These are phyloP conservation scores for Anethum foeniculum DNA, from an alignment of 140 eudicot genomes.

Conservation along the genomic window DNA sequence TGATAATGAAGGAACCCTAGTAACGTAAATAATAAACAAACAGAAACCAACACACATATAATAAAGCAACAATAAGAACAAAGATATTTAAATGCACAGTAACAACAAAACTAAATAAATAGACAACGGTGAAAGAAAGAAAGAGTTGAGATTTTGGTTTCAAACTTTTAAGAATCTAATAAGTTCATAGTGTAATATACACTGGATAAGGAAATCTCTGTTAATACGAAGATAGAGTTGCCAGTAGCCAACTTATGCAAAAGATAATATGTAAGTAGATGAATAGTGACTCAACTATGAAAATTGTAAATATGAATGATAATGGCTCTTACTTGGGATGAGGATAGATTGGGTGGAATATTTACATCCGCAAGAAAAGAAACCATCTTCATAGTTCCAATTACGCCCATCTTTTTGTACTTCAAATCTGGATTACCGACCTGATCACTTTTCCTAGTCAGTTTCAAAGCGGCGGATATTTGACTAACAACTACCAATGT, in stretches of 20 bases:
- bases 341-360: slow-evolving; percentile 23
- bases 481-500: slow-evolving; percentile 10
- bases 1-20: no score
- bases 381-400: slow-evolving; percentile 66
- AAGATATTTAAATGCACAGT: not conserved
- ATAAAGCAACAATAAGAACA: not conserved
- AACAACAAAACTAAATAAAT: not conserved
- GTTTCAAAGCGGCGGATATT: not conserved
- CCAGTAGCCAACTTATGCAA: not conserved
- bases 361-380: slow-evolving; percentile 57
- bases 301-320: not conserved
- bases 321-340: slow-evolving; percentile 41
- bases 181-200: not conserved
- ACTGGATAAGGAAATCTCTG: not conserved
- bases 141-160: not conserved
- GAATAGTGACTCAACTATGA: not conserved
- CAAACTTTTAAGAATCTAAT: not conserved
- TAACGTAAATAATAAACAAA: not conserved
- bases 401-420: slow-evolving; percentile 78
- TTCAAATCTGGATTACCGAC: slow-evolving; percentile 65
- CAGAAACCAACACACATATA: not conserved
- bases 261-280: not conserved
- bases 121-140: not conserved
- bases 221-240: not conserved
- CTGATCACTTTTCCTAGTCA: slow-evolving; percentile 25